These are phyloP conservation scores for Beta vulgaris DNA, from an alignment of 148 eudicot species.

Conservation along the genomic window DNA sequence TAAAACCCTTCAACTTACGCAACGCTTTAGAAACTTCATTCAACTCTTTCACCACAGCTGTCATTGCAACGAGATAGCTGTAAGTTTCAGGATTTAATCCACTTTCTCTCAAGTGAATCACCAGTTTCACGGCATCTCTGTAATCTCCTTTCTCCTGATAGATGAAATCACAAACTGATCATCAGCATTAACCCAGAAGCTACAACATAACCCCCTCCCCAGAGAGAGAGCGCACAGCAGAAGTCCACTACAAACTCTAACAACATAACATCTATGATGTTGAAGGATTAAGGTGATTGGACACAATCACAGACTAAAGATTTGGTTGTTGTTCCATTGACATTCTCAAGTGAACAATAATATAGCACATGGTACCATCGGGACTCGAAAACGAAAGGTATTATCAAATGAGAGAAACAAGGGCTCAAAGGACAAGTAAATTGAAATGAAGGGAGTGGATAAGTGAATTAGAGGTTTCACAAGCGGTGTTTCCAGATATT, in stretches of 20 bases:
- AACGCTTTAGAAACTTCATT: slow-evolving; percentile 75
- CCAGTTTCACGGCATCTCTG: slow-evolving; percentile 70
- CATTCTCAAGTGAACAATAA: neutral
- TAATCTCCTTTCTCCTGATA: slow-evolving; percentile 75
- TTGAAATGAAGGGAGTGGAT: neutral
- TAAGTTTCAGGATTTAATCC: slow-evolving; percentile 76
- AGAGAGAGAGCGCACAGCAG: too few relatives aligned
- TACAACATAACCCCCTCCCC: too few relatives aligned
- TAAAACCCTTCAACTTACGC: slow-evolving; percentile 63
- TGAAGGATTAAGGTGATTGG: neutral
- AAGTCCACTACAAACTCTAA: neutral
- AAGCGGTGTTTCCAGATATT: too few relatives aligned
- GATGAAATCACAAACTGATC: neutral
- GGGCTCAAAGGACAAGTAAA: neutral
- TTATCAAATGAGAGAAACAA: neutral
- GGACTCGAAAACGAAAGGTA: too few relatives aligned
- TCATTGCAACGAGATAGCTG: slow-evolving; percentile 82
- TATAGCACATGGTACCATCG: too few relatives aligned
- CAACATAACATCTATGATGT: neutral
- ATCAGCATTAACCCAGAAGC: neutral
- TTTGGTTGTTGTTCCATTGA: neutral
- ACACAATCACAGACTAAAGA: neutral
- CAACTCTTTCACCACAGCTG: slow-evolving; percentile 82
- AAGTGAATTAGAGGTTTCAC: neutral
- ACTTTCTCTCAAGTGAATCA: slow-evolving; percentile 55